Evolutionary conservation across 352 stramenopile species (phyloP).

Genomic region (Plasmopara halstedii): DNA sequence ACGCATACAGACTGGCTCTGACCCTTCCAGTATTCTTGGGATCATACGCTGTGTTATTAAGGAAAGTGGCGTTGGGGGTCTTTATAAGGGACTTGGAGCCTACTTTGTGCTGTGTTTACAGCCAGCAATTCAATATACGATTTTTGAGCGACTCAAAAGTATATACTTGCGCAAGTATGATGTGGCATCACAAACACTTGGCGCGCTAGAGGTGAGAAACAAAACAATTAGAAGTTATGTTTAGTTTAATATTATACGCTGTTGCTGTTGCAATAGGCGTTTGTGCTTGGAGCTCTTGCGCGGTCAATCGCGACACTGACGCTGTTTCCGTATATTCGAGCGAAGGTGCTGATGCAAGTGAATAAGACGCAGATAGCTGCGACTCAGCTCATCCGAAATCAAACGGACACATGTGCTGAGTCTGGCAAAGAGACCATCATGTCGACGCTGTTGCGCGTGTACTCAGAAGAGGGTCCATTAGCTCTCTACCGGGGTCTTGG

Average conservation of each 20-base stretch:
- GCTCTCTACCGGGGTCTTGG: constrained; percentile 92
- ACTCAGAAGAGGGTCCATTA: constrained; percentile 77
- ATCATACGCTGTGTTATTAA: constrained; percentile 60
- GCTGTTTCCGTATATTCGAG: constrained; percentile 95
- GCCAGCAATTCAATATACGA: constrained; percentile 95
- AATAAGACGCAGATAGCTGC: constrained; percentile 64
- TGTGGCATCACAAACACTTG: constrained; percentile 42
- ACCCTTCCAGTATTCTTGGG: constrained; percentile 40
- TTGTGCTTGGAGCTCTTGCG: constrained; percentile 91
- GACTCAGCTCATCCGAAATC: constrained; percentile 7
- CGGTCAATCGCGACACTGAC: constrained; percentile 91
- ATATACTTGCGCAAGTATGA: constrained; percentile 64
- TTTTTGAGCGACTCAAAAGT: constrained; percentile 89
- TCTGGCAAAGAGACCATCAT: constrained; percentile 77
- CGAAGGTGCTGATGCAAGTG: constrained; percentile 92
- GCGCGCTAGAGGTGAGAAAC: constrained; percentile 50
- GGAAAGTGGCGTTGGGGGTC: constrained; percentile 53
- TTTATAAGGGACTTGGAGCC: constrained; percentile 86
- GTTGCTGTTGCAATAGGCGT: constrained; percentile 60
- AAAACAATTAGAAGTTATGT: not conserved
- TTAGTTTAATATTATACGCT: not conserved
- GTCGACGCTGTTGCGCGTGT: constrained; percentile 61
- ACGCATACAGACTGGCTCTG: constrained; percentile 62
- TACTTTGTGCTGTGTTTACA: constrained; percentile 96
- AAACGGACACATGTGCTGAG: constrained; percentile 3